These are phyloP conservation scores for Sphenostylis stenocarpa DNA, from an alignment of 306 rosid species.

Conservation along the genomic window DNA sequence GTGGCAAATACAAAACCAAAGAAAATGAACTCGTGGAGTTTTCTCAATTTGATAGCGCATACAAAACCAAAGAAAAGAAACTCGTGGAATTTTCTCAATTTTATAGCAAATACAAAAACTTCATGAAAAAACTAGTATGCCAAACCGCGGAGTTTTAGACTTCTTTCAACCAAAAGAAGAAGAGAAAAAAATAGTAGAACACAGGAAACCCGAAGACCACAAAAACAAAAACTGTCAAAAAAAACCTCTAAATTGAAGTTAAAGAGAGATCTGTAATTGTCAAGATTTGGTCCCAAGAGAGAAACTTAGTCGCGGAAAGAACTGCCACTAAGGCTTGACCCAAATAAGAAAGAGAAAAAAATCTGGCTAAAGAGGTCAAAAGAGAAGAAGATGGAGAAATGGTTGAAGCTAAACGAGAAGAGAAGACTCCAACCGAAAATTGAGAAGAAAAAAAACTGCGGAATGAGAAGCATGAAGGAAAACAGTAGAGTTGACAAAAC, in stretches of 20 bases:
- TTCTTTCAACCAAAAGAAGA: background rate
- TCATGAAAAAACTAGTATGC: background rate
- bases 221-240: background rate
- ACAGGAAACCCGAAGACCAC: background rate
- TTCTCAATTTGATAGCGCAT: background rate
- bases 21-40: background rate
- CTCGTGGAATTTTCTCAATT: background rate
- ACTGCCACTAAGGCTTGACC: background rate
- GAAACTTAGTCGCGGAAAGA: background rate
- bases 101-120: background rate
- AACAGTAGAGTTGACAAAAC: background rate
- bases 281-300: background rate
- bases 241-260: background rate
- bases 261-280: conserved; percentile 5
- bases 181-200: background rate
- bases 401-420: too few species aligned
- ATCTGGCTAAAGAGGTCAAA: background rate
- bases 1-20: background rate
- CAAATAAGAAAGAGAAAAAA: background rate
- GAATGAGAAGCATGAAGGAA: background rate
- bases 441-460: background rate
- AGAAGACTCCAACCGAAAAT: background rate
- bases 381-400: background rate
- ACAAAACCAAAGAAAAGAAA: background rate
- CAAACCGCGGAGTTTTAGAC: background rate